phyloP scores from a whole-genome alignment of 345 rosid genomes.

The Boechera stricta region DNA sequence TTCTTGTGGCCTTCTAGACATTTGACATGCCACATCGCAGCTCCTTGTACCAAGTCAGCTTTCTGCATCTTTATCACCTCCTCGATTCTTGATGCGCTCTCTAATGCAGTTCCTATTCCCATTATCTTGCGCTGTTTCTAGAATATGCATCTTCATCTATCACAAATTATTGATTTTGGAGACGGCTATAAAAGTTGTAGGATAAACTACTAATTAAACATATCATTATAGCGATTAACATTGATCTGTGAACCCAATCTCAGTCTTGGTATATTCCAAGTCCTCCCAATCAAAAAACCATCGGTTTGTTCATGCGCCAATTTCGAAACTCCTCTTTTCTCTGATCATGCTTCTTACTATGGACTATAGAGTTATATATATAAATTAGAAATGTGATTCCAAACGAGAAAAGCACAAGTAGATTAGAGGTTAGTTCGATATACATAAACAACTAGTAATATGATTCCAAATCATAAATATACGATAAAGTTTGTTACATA shows the following conservation, averaged over 20 bases:
- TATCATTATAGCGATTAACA: background rate
- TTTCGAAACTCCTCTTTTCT: background rate
- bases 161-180: background rate
- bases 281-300: too few relatives aligned
- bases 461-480: conserved; percentile 15
- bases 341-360: background rate
- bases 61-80: too few relatives aligned
- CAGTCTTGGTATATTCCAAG: background rate
- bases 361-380: background rate
- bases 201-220: too few relatives aligned
- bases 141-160: too few relatives aligned
- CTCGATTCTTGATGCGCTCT: too few relatives aligned
- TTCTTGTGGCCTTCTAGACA: too few relatives aligned
- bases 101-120: too few relatives aligned
- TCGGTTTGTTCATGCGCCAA: background rate
- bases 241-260: background rate
- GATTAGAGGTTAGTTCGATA: background rate
- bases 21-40: too few relatives aligned
- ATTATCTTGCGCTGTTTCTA: too few relatives aligned
- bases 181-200: background rate
- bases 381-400: background rate
- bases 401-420: conserved; percentile 20
- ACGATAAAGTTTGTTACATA: background rate
- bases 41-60: too few relatives aligned
- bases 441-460: background rate